Percentiles rank a stretch among this genome's conserved stretches.
Conservation (phyloP, 495 filamentous ascomycete genomes). For the Trichocladium uniseriatum region DNA sequence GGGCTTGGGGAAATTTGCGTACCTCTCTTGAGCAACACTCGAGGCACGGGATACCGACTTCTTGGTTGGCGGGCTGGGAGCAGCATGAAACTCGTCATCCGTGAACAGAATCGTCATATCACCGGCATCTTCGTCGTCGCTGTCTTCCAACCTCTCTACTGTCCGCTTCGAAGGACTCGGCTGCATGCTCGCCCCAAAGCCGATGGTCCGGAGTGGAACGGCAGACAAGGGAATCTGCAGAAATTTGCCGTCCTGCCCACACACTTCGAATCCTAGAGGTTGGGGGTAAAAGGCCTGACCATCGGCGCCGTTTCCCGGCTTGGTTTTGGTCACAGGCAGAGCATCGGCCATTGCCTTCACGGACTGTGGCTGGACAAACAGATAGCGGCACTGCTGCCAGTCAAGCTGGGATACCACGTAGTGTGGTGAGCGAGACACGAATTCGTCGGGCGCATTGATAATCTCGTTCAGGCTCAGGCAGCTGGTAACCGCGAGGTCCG, state of each 20-base stretch:
- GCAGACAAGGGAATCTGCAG: slow-evolving; percentile 25
- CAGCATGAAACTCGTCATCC: slow-evolving; percentile 22
- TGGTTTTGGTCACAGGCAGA: slow-evolving; percentile 11
- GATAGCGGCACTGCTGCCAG: slow-evolving; percentile 88
- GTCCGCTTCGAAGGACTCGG: slow-evolving; percentile 1
- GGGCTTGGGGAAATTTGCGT: not conserved
- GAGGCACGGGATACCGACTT: slow-evolving; percentile 2
- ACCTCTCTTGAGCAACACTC: slow-evolving; percentile 4
- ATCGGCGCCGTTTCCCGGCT: not conserved
- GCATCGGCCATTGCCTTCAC: too few species aligned
- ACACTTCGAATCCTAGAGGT: slow-evolving; percentile 2
- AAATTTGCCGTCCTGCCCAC: not conserved
- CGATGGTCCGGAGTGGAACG: slow-evolving; percentile 16
- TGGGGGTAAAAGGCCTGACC: not conserved
- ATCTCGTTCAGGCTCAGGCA: slow-evolving; percentile 84
- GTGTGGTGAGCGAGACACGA: slow-evolving; percentile 44
- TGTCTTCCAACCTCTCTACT: slow-evolving; percentile 16
- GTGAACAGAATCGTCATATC: slow-evolving; percentile 42
- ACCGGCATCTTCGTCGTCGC: slow-evolving; percentile 44
- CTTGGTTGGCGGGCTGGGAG: not conserved
- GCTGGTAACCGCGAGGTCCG: slow-evolving; percentile 44
- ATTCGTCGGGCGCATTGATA: slow-evolving; percentile 62
- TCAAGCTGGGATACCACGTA: slow-evolving; percentile 69
- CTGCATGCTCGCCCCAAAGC: not conserved
- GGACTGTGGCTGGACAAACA: slow-evolving; percentile 50